Percentiles rank a stretch among this genome's conserved stretches.
Evolutionary conservation across 2,329 filamentous ascomycete genomes (phyloP).

Genomic region (Xylaria arbuscula): DNA sequence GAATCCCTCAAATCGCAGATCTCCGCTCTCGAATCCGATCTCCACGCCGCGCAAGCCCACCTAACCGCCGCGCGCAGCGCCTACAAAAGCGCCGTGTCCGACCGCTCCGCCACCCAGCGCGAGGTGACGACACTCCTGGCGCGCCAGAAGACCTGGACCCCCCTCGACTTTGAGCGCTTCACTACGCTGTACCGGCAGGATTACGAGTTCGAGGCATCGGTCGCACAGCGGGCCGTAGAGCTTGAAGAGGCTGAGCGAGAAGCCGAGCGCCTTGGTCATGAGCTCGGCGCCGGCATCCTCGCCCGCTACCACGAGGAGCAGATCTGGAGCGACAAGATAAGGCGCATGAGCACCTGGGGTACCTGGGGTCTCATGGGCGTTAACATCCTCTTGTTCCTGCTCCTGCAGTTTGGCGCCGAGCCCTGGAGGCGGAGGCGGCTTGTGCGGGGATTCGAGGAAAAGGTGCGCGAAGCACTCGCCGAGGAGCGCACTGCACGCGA

Average conservation of each 20-base stretch:
- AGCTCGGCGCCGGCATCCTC: constrained; percentile 84
- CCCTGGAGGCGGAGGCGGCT: constrained; percentile 87
- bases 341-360: constrained; percentile 96
- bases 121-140: constrained; percentile 95
- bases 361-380: constrained; percentile 98
- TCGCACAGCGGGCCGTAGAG: constrained; percentile 75
- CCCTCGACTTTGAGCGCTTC: constrained; percentile 90
- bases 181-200: constrained; percentile 91
- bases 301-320: constrained; percentile 98
- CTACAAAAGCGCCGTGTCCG: constrained; percentile 86
- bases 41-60: constrained; percentile 68
- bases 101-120: constrained; percentile 88
- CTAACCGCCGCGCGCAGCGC: constrained; percentile 78
- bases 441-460: constrained; percentile 83
- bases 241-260: constrained; percentile 81
- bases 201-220: constrained; percentile 90
- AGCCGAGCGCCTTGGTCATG: constrained; percentile 79
- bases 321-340: constrained; percentile 98
- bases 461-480: constrained; percentile 76
- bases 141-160: constrained; percentile 91
- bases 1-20: constrained; percentile 86
- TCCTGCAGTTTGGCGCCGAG: constrained; percentile 89
- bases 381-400: constrained; percentile 88
- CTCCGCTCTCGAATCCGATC: constrained; percentile 69
- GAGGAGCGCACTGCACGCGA: constrained; percentile 64